Evolutionary conservation across 306 rosid species (phyloP), one percentile per base, ranked within the genome.

Genomic region (Dryas alaskensis): DNA sequence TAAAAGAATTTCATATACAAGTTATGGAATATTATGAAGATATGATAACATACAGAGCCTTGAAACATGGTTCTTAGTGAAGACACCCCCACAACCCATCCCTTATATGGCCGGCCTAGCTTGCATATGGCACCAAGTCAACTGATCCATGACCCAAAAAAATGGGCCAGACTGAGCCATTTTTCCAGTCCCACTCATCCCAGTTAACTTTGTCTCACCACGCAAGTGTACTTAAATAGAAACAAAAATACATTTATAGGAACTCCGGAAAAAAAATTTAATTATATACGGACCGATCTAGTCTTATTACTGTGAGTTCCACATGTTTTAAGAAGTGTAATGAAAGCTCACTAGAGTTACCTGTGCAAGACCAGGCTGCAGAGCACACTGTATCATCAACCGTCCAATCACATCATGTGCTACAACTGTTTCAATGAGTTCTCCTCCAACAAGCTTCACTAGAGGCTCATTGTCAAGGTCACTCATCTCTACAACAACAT

Each of bases 341-440:
- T 3, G 43, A 17, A 11, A 66, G 57, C 60, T 31, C 27, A 60
- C 8, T 73, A 76, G 69, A 72, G 59, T 72, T 80, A 93, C 98
- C 98, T 89, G 98, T 37, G 98, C 98, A 78, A 93, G 98, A 77
- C 98, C 98, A 25, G 98, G 98, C 78, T 93, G 98, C 64, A 93
- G 85, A 84, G 98, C 98, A 78, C 98, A 93, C 79, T 93, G 96
- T 84, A 93, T 93, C 98, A 93, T 93, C 77, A 93, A 81, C 71
- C 98, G 96, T 57, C 98, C 98, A 84, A 93, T 93, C 73, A 93
- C 98, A 83, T 93, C 98, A 84, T 93, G 98, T 49, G 98, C 98
- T 70, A 93, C 98, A 77, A 93, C 98, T 39, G 98, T 91, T 91
- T 93, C 97, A 82, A 87, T 89, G 75, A 91, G 94, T 72, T 85